A percentile compares a stretch with the other conserved stretches of the same genome.
Evolutionary conservation across 441 rosid species (phyloP).

Genomic region (Adansonia gregorii): DNA sequence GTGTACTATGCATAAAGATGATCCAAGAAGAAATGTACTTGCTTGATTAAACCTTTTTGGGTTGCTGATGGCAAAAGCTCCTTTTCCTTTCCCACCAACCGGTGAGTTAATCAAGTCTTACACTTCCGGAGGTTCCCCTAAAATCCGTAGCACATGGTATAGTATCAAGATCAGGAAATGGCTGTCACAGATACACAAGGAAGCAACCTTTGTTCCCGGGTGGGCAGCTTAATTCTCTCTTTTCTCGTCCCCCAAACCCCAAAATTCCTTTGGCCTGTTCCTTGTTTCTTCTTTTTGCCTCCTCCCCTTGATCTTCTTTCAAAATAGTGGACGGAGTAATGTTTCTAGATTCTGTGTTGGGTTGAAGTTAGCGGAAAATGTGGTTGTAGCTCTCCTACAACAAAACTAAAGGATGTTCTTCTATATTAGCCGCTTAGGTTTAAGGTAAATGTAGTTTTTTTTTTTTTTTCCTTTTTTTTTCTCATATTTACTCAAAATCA

Average conservation of each 20-base stretch:
- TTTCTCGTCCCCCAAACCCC: conserved; percentile 26
- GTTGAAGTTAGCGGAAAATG: conserved; percentile 55
- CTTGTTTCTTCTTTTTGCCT: neutral
- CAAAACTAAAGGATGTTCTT: conserved; percentile 26
- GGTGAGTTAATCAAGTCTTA: conserved; percentile 38
- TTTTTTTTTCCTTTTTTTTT: neutral
- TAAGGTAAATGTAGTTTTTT: conserved; percentile 41
- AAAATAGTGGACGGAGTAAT: conserved; percentile 52
- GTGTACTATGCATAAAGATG: conserved; percentile 64
- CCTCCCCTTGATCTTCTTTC: conserved; percentile 39
- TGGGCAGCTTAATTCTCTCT: conserved; percentile 47
- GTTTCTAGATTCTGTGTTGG: conserved; percentile 46
- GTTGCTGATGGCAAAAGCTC: conserved; percentile 53
- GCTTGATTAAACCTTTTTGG: conserved; percentile 42
- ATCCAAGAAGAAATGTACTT: conserved; percentile 33
- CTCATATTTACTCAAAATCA: conserved; percentile 22
- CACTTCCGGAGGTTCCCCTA: conserved; percentile 34
- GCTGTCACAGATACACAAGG: conserved; percentile 46
- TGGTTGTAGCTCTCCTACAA: conserved; percentile 64
- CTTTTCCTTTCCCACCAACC: conserved; percentile 45
- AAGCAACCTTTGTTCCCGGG: conserved; percentile 44
- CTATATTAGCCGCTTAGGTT: conserved; percentile 36
- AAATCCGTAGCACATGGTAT: conserved; percentile 37
- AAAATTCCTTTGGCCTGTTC: conserved; percentile 22
- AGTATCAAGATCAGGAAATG: conserved; percentile 29